Base-by-base conservation (phyloP, 1,284 basidiomycete species). In the Cutaneotrichosporon spelunceum region DNA sequence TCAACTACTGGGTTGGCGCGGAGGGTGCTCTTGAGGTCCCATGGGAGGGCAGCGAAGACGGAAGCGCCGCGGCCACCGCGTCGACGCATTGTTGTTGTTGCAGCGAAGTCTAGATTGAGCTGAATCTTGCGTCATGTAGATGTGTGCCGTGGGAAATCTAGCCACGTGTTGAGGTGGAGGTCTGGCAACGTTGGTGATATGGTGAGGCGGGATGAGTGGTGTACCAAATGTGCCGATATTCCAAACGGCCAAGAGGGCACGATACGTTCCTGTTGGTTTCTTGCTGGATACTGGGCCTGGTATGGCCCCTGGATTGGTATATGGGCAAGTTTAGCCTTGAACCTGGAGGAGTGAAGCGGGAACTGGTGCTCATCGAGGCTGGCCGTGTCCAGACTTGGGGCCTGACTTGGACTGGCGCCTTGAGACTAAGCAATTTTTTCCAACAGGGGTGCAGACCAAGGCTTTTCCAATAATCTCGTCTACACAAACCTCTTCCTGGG, bases 381-480 rank as follows among this genome's bases (percentile, higher is more conserved):
- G 13, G 34, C 6, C 3, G 34, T 36, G 34, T 10, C 34, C 16
- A 16, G 30, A 13, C 34, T 21, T n/a, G 4, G 4, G n/a, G n/a
- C n/a, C n/a, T n/a, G n/a, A n/a, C n/a, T n/a, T n/a, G n/a, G n/a
- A n/a, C n/a, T n/a, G n/a, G n/a, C n/a, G n/a, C n/a, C n/a, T n/a
- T n/a, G n/a, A n/a, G n/a, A n/a, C n/a, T 4, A 44, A 44, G 39
- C 16, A 42, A 3, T 19, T 42, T 42, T 42, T 42, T 42, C 39
- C 39, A 42, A 42, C 39, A 42, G 39, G 39, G 19, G 19, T 42
- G 19, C 19, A 42, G 39, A 14, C 5, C 16, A 19, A 39, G 19
- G 42, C 16, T 44, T 44, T 44, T 44, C 42, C 42, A 44, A 44
- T 44, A 44, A 44, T n/a, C 42, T 44, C 42, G 19, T 44, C 42